A percentile compares a stretch with the other conserved stretches of the same genome.
phyloP scores from a whole-genome alignment of 2,329 filamentous ascomycete species.

The Exophiala viscosa region DNA sequence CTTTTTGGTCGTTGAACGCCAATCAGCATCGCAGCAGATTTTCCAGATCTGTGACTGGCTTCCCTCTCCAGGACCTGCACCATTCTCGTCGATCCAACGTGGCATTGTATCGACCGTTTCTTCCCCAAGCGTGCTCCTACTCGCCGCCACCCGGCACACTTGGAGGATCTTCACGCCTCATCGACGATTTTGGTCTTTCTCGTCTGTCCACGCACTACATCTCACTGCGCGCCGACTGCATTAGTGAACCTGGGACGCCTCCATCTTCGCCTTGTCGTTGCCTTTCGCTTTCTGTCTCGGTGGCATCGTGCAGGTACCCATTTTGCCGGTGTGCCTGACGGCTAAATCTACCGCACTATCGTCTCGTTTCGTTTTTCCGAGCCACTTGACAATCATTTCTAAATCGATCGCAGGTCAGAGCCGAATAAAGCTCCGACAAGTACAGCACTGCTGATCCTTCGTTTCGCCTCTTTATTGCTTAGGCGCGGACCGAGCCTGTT shows the following conservation, averaged over 20 bases:
- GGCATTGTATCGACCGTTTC: conserved; percentile 8
- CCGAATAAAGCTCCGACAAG: conserved; percentile 8
- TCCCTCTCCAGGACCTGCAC: background rate
- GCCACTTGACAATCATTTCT: background rate
- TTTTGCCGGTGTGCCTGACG: too few relatives aligned
- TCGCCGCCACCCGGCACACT: conserved; percentile 17
- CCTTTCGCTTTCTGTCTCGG: too few relatives aligned
- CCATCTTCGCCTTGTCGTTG: background rate
- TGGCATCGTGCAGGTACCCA: too few relatives aligned
- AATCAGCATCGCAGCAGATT: conserved; percentile 6
- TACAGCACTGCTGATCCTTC: conserved; percentile 3
- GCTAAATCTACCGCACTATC: too few relatives aligned
- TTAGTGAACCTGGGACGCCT: conserved; percentile 12
- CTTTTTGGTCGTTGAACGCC: background rate
- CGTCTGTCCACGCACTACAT: conserved; percentile 3
- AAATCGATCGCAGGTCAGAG: conserved; percentile 1
- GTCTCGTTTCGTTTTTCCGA: background rate
- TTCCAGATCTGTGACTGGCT: background rate
- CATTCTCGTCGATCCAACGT: conserved; percentile 15
- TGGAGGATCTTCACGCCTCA: conserved; percentile 22
- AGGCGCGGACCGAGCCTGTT: too few relatives aligned
- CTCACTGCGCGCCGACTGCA: conserved; percentile 4
- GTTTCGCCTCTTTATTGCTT: background rate
- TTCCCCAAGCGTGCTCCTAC: conserved; percentile 3
- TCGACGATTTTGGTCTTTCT: conserved; percentile 3